These are phyloP conservation scores for Entomortierella parvispora DNA, from an alignment of 192 early-diverging fungal genomes.

Conservation along the genomic window DNA sequence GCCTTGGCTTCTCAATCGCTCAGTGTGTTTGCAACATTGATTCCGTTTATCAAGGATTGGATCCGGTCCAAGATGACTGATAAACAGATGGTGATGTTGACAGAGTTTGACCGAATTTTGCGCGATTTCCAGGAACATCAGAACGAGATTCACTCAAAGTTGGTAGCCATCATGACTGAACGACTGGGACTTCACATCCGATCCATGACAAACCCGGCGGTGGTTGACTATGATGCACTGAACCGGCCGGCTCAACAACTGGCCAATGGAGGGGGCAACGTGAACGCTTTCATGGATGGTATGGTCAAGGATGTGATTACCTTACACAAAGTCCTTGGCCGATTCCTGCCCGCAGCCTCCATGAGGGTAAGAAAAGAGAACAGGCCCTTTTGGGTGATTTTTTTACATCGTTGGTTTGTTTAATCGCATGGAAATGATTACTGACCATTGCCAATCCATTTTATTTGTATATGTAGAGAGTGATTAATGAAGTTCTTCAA, in stretches of 20 bases:
- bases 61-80: slow-evolving; percentile 75
- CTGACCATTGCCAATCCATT: neutral
- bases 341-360: slow-evolving; percentile 78
- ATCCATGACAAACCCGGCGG: slow-evolving; percentile 68
- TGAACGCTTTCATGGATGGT: slow-evolving; percentile 78
- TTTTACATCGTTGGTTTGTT: neutral
- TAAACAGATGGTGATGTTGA: slow-evolving; percentile 84
- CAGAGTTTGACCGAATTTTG: slow-evolving; percentile 88
- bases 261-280: slow-evolving; percentile 40
- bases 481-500: slow-evolving; percentile 84
- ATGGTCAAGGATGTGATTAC: slow-evolving; percentile 92
- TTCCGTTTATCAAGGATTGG: slow-evolving; percentile 83
- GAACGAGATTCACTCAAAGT: slow-evolving; percentile 87
- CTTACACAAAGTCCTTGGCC: slow-evolving; percentile 91
- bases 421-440: neutral
- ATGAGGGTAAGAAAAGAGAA: slow-evolving; percentile 67
- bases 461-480: slow-evolving; percentile 49
- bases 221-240: slow-evolving; percentile 45
- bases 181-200: slow-evolving; percentile 82
- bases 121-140: slow-evolving; percentile 93
- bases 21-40: slow-evolving; percentile 85
- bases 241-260: slow-evolving; percentile 49
- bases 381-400: neutral
- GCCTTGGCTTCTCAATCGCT: slow-evolving; percentile 95
- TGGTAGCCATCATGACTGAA: slow-evolving; percentile 96